These are phyloP conservation scores for Globisporangium sylvaticum DNA, from an alignment of 352 stramenopile species.

Conservation along the genomic window DNA sequence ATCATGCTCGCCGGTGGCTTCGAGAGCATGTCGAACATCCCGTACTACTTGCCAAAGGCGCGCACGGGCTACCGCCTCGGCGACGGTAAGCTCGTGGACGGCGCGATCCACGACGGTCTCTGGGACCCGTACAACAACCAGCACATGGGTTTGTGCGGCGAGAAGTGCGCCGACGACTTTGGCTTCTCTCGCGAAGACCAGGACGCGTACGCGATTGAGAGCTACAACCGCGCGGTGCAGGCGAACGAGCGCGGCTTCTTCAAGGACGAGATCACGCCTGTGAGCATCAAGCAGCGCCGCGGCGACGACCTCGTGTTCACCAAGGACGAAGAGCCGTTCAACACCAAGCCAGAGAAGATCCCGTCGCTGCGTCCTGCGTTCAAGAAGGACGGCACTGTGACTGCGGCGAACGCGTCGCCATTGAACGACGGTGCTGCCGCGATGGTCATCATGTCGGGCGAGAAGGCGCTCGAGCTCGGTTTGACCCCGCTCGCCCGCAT, in stretches of 20 bases:
- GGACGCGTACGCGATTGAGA: constrained; percentile 93
- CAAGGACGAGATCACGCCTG: constrained; percentile 87
- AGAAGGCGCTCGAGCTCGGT: constrained; percentile 80
- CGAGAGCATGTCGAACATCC: constrained; percentile 98
- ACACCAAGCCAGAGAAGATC: constrained; percentile 91
- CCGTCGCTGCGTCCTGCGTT: constrained; percentile 90
- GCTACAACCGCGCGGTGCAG: constrained; percentile 82
- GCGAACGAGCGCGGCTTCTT: constrained; percentile 86
- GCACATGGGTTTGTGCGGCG: constrained; percentile 93
- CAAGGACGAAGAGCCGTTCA: constrained; percentile 92
- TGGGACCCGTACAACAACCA: constrained; percentile 98
- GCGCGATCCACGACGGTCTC: constrained; percentile 94
- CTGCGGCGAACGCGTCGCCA: constrained; percentile 95
- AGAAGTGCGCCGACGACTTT: constrained; percentile 93
- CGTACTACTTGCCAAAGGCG: constrained; percentile 94
- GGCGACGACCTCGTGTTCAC: constrained; percentile 61
- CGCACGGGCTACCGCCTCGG: constrained; percentile 90
- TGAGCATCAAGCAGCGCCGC: constrained; percentile 75
- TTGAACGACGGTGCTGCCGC: constrained; percentile 97
- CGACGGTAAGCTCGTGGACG: constrained; percentile 86
- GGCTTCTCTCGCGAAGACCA: constrained; percentile 85
- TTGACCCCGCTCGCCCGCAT: constrained; percentile 75
- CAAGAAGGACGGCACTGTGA: constrained; percentile 95
- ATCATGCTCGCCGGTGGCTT: constrained; percentile 94
- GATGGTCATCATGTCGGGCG: constrained; percentile 94